Percentiles rank a stretch among this genome's conserved stretches.
These are phyloP conservation scores for Verticillium klebahnii DNA, from an alignment of 2,329 filamentous ascomycete genomes.

Conservation along the genomic window DNA sequence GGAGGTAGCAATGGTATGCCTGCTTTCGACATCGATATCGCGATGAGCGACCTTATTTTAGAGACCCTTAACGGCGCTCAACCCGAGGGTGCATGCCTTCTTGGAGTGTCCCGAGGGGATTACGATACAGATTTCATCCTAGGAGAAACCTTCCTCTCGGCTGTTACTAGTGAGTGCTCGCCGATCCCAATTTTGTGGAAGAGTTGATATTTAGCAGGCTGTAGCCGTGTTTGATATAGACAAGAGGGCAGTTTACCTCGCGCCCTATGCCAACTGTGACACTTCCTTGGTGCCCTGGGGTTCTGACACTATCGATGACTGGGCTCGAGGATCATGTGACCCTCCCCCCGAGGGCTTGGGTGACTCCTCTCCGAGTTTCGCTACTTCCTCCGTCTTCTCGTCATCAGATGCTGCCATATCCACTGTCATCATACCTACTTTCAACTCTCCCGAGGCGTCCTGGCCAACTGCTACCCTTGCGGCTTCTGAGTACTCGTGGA, in stretches of 20 bases:
- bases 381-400: background rate
- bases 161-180: background rate
- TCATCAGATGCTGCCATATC: background rate
- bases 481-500: background rate
- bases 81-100: background rate
- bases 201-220: background rate
- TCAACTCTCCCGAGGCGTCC: background rate
- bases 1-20: background rate
- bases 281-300: background rate
- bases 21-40: background rate
- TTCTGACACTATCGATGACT: background rate
- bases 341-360: background rate
- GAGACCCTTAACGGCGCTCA: background rate
- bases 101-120: background rate
- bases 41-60: background rate
- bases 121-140: background rate
- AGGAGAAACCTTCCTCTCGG: background rate
- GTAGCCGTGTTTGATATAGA: background rate
- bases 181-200: background rate
- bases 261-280: background rate
- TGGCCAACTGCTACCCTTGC: background rate
- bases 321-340: background rate
- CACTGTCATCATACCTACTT: background rate
- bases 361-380: background rate
- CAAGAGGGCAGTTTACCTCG: background rate